Conservation (phyloP, 176 grass and related monocot genomes). For the Hyparrhenia diplandra region DNA sequence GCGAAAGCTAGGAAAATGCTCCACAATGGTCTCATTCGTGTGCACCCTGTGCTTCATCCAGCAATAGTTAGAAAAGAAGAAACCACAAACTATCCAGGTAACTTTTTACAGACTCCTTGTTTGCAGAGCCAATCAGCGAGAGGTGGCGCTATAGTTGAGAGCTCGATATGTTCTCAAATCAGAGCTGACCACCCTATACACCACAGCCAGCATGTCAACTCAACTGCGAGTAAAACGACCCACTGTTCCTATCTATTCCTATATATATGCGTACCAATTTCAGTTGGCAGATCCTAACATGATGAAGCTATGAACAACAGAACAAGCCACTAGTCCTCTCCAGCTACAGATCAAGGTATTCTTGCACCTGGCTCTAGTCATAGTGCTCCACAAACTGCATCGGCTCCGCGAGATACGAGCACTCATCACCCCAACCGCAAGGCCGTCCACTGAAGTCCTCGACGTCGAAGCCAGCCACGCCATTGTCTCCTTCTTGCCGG, state of each 20-base stretch:
- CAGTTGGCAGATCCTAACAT: constrained; percentile 1
- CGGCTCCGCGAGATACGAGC: constrained; percentile 12
- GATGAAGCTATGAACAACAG: neutral
- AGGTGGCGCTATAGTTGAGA: neutral
- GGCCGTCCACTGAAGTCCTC: constrained; percentile 23
- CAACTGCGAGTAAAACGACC: neutral
- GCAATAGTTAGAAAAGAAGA: neutral
- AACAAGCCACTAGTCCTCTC: neutral
- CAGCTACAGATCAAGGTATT: neutral
- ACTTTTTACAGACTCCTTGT: neutral
- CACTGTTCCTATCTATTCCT: neutral
- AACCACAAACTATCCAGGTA: neutral
- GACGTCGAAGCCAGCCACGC: neutral
- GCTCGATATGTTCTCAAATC: neutral
- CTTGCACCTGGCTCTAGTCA: neutral
- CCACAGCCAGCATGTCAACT: neutral
- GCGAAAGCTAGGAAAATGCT: neutral
- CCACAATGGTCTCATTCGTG: neutral
- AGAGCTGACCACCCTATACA: neutral
- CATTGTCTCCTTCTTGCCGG: neutral
- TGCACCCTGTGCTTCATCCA: neutral
- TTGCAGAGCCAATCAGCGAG: neutral
- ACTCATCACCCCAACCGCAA: constrained; percentile 47
- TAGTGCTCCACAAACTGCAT: constrained; percentile 44
- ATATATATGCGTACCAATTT: neutral